These are phyloP conservation scores for Testicularia cyperi DNA, from an alignment of 1,284 basidiomycete species.

Conservation along the genomic window DNA sequence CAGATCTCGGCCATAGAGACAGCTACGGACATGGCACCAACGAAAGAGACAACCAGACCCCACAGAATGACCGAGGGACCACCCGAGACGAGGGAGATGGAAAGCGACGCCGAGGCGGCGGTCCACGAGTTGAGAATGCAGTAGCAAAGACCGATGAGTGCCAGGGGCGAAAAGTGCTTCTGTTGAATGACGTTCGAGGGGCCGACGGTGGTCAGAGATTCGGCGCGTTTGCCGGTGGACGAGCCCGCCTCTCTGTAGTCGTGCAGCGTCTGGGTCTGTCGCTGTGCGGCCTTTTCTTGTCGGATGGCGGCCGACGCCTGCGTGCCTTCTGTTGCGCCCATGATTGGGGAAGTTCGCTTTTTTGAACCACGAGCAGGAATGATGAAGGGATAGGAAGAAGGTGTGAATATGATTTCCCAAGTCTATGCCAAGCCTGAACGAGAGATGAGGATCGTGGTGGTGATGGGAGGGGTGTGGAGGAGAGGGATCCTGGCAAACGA, in stretches of 20 bases:
- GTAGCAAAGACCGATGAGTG: conserved; percentile 35
- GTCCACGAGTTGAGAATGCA: conserved; percentile 57
- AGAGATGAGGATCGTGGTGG: too few relatives aligned
- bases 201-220: background rate
- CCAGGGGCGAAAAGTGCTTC: conserved; percentile 33
- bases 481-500: too few relatives aligned
- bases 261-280: conserved; percentile 17
- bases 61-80: conserved; percentile 61
- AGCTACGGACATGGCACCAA: conserved; percentile 59
- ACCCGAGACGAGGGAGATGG: conserved; percentile 55
- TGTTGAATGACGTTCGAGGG: background rate
- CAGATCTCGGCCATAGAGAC: conserved; percentile 59
- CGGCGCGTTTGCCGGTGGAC: background rate
- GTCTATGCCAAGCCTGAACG: too few relatives aligned
- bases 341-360: too few relatives aligned
- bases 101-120: conserved; percentile 51
- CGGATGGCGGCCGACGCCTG: conserved; percentile 5
- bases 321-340: too few relatives aligned
- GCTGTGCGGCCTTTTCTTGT: conserved; percentile 20
- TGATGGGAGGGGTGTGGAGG: too few relatives aligned
- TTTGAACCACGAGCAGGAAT: too few relatives aligned
- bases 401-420: too few relatives aligned
- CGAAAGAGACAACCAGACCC: conserved; percentile 59
- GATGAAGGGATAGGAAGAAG: too few relatives aligned
- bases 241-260: conserved; percentile 8